Conservation (phyloP, 2,329 filamentous ascomycete species). For the Ceratocystis cubensis region DNA sequence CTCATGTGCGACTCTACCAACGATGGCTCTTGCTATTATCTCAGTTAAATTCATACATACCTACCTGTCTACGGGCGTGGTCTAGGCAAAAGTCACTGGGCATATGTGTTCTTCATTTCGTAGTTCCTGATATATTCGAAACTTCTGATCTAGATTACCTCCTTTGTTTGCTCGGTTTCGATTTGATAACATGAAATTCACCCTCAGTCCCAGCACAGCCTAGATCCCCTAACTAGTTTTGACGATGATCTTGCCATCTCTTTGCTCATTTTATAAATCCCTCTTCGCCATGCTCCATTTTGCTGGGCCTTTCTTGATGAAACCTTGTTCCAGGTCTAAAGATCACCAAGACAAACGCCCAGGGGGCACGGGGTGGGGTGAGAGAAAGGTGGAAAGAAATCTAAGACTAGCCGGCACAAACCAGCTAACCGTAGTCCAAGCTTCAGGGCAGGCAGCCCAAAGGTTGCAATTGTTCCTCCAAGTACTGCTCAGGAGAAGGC, state of each 20-base stretch:
- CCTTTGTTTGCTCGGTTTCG: no score
- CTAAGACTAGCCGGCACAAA: background rate
- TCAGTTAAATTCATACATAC: no score
- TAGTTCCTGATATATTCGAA: no score
- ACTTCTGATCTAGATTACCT: no score
- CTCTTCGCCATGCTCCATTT: background rate
- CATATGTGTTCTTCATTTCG: no score
- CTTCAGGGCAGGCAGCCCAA: background rate
- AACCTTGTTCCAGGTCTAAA: background rate
- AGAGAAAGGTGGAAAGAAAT: background rate
- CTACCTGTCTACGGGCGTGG: no score
- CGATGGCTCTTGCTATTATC: background rate
- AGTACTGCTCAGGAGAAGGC: background rate
- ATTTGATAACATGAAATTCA: no score
- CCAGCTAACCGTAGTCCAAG: background rate
- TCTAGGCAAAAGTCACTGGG: no score
- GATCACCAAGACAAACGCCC: background rate
- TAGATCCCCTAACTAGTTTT: no score
- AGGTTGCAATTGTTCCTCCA: background rate
- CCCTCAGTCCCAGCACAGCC: no score
- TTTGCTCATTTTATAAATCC: background rate
- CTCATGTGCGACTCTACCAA: background rate
- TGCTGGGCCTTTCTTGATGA: background rate
- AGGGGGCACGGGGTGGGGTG: background rate
- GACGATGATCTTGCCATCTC: no score